Percentiles rank a stretch among this genome's conserved stretches.
These are phyloP conservation scores for Phytopythium vexans DNA, from an alignment of 352 stramenopile species.

Conservation along the genomic window DNA sequence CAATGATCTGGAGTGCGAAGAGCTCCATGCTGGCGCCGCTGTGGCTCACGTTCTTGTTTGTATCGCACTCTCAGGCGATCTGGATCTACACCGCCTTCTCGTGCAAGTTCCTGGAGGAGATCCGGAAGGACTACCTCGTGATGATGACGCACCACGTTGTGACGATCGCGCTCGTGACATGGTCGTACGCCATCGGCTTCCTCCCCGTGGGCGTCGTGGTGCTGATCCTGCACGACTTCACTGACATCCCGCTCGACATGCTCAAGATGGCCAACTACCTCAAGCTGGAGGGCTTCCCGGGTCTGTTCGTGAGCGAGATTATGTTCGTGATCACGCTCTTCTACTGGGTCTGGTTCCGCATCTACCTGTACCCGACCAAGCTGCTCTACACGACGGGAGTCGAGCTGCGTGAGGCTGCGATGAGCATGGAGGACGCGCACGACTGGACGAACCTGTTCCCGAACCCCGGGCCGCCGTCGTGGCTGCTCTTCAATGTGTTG, in stretches of 20 bases:
- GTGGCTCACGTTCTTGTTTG: neutral
- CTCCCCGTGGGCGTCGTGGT: constrained; percentile 82
- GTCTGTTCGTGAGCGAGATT: constrained; percentile 71
- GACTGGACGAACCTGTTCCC: constrained; percentile 70
- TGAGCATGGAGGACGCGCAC: constrained; percentile 66
- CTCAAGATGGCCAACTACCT: constrained; percentile 91
- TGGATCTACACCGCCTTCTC: constrained; percentile 90
- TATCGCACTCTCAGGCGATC: constrained; percentile 46
- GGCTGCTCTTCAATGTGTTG: constrained; percentile 81
- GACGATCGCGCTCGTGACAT: constrained; percentile 83
- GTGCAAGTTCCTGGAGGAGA: constrained; percentile 87
- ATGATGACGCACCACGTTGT: constrained; percentile 91
- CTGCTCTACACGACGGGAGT: constrained; percentile 74
- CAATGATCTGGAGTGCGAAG: neutral
- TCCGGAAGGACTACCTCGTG: constrained; percentile 87
- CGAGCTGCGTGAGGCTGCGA: constrained; percentile 71
- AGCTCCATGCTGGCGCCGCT: neutral
- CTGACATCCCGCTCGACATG: constrained; percentile 86
- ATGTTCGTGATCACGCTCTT: constrained; percentile 61
- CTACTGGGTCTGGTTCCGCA: constrained; percentile 83
- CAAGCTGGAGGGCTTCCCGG: constrained; percentile 72
- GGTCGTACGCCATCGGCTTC: constrained; percentile 81
- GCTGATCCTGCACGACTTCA: constrained; percentile 81
- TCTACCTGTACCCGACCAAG: constrained; percentile 84
- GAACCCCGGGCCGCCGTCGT: constrained; percentile 66